A percentile compares a stretch with the other conserved stretches of the same genome.
Evolutionary conservation across 768 basidiomycete genomes (phyloP).

Genomic region (Phaffia australis): DNA sequence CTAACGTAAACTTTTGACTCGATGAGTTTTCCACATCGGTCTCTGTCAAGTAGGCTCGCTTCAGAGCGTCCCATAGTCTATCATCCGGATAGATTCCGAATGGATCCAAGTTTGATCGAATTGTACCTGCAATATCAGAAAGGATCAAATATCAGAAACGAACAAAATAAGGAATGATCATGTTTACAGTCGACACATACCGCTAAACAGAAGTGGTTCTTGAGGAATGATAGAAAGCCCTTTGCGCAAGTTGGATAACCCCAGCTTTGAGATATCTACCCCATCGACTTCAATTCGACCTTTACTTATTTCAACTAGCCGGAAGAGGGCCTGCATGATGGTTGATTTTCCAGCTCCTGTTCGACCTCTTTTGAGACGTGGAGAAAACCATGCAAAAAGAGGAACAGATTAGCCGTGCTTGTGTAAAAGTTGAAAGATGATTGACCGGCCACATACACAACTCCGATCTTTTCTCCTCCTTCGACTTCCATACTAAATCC

Average conservation of each 20-base stretch:
- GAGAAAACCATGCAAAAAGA: not conserved
- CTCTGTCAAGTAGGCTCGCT: constrained; percentile 71
- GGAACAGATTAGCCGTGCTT: not conserved
- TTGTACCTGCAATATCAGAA: constrained; percentile 43
- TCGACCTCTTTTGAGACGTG: constrained; percentile 48
- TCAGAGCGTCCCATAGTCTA: constrained; percentile 73
- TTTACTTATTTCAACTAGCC: constrained; percentile 60
- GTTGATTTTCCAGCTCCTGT: constrained; percentile 74
- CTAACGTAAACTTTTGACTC: constrained; percentile 60
- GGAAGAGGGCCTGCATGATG: constrained; percentile 65
- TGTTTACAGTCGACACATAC: not conserved
- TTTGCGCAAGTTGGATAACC: constrained; percentile 55
- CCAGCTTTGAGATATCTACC: constrained; percentile 69
- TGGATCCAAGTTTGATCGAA: constrained; percentile 74
- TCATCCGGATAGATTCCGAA: constrained; percentile 72
- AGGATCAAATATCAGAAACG: not conserved
- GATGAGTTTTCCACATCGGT: constrained; percentile 26
- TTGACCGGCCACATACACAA: not conserved
- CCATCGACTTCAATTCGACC: constrained; percentile 71
- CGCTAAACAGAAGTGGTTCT: constrained; percentile 42
- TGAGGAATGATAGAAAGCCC: constrained; percentile 34
- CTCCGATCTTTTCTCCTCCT: constrained; percentile 77
- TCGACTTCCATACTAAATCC: constrained; percentile 59
- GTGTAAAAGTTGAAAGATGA: constrained; percentile 53
- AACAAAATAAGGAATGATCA: not conserved